phyloP scores from a whole-genome alignment of 352 stramenopile genomes.

The Phytophthora ohioensis region DNA sequence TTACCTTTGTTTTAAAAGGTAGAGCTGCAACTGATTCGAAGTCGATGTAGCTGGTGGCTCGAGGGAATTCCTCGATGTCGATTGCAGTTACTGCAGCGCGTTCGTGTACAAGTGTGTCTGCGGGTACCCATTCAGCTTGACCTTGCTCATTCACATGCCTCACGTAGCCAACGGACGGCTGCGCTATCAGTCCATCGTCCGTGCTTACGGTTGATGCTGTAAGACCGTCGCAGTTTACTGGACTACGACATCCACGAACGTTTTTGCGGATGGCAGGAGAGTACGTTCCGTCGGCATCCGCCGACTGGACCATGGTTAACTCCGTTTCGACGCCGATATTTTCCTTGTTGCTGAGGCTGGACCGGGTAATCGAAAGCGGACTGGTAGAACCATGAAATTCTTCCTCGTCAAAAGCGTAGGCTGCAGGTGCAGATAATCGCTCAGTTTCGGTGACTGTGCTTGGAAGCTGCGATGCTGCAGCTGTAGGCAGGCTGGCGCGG shows the following conservation, averaged over 20 bases:
- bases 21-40: slow-evolving; percentile 79
- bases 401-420: slow-evolving; percentile 20
- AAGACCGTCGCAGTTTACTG: slow-evolving; percentile 11
- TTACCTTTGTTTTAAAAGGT: slow-evolving; percentile 76
- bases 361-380: slow-evolving; percentile 11
- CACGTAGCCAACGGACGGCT: slow-evolving; percentile 80
- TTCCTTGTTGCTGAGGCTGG: slow-evolving; percentile 28
- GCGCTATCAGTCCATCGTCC: slow-evolving; percentile 58
- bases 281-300: slow-evolving; percentile 45
- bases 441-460: slow-evolving; percentile 19
- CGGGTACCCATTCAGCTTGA: slow-evolving; percentile 76
- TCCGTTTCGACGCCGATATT: slow-evolving; percentile 71
- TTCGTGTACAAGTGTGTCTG: slow-evolving; percentile 70
- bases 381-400: slow-evolving; percentile 15
- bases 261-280: slow-evolving; percentile 67
- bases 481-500: slow-evolving; percentile 43
- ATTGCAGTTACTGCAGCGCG: slow-evolving; percentile 56
- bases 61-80: slow-evolving; percentile 78
- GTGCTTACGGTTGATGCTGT: slow-evolving; percentile 17
- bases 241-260: slow-evolving; percentile 36
- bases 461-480: slow-evolving; percentile 49
- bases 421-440: slow-evolving; percentile 35
- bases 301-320: slow-evolving; percentile 64
- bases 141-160: slow-evolving; percentile 75
- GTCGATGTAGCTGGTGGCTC: slow-evolving; percentile 76